A percentile compares a stretch with the other conserved stretches of the same genome.
Conservation (phyloP, 768 basidiomycete species). For the Tulasnella sp. region DNA sequence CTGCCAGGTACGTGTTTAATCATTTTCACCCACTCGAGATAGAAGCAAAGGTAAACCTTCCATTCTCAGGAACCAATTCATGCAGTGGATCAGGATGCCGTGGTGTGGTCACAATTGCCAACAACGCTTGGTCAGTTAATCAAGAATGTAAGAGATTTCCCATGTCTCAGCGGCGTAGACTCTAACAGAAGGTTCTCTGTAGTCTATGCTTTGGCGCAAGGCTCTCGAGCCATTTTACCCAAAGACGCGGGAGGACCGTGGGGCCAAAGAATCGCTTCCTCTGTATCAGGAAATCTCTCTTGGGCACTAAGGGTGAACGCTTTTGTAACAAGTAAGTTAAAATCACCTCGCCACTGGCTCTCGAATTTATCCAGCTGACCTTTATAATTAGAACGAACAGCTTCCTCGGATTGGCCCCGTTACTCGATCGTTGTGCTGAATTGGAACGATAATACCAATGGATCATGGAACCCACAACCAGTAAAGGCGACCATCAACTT, state of each 20-base stretch:
- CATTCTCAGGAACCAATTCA: constrained; percentile 11
- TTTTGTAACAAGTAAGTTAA: constrained; percentile 40
- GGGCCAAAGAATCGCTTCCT: constrained; percentile 58
- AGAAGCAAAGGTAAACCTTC: too few relatives aligned
- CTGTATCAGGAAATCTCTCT: constrained; percentile 46
- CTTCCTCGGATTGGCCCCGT: constrained; percentile 48
- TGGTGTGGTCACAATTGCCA: constrained; percentile 58
- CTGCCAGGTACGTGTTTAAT: constrained; percentile 42
- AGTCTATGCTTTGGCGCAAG: constrained; percentile 63
- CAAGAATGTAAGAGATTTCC: constrained; percentile 43
- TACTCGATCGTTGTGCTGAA: constrained; percentile 71
- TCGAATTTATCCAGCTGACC: neutral
- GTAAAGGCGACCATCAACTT: constrained; percentile 14
- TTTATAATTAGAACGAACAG: constrained; percentile 33
- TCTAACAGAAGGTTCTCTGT: neutral
- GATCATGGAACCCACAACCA: constrained; percentile 19
- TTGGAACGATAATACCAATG: constrained; percentile 32
- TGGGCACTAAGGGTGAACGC: constrained; percentile 60
- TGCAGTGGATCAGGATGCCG: constrained; percentile 61
- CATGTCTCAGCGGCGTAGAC: constrained; percentile 28
- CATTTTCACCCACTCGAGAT: neutral
- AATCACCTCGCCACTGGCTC: neutral
- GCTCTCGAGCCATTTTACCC: constrained; percentile 63
- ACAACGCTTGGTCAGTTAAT: constrained; percentile 57
- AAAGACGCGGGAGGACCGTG: constrained; percentile 60